Conservation (phyloP, 176 grass and related monocot species). For the Carex scoparia region DNA sequence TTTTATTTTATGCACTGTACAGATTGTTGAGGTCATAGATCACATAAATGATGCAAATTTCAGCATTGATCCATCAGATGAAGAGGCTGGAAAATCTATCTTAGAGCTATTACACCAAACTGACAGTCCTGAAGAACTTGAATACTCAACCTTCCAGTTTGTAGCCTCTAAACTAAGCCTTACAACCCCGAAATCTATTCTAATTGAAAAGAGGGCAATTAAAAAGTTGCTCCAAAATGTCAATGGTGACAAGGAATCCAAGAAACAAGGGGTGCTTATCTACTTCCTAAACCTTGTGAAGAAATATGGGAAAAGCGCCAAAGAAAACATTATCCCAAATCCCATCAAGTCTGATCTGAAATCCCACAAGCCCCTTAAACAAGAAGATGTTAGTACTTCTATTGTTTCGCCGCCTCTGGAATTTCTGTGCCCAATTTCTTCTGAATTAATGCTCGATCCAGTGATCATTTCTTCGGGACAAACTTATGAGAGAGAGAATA, state of each 20-base stretch:
- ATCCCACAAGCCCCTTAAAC: slow-evolving; percentile 19
- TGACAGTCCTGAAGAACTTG: slow-evolving; percentile 58
- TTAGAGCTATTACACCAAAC: slow-evolving; percentile 53
- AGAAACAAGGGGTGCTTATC: slow-evolving; percentile 61
- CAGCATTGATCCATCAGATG: slow-evolving; percentile 55
- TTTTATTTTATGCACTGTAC: slow-evolving; percentile 21
- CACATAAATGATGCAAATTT: slow-evolving; percentile 66
- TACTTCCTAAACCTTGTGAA: slow-evolving; percentile 57
- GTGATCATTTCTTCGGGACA: slow-evolving; percentile 89
- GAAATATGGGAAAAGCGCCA: slow-evolving; percentile 66
- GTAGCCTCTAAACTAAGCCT: slow-evolving; percentile 74
- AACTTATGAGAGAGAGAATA: slow-evolving; percentile 83
- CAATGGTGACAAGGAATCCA: slow-evolving; percentile 38
- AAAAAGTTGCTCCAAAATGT: slow-evolving; percentile 59
- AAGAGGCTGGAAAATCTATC: slow-evolving; percentile 68
- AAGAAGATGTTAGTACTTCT: slow-evolving; percentile 15
- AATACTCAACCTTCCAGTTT: slow-evolving; percentile 55
- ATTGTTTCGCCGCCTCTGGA: slow-evolving; percentile 49
- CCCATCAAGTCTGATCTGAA: slow-evolving; percentile 30
- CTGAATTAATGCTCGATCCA: slow-evolving; percentile 77
- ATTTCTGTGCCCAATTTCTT: slow-evolving; percentile 88
- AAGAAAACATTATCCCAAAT: slow-evolving; percentile 33
- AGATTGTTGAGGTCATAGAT: slow-evolving; percentile 70
- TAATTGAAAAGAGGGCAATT: slow-evolving; percentile 83
- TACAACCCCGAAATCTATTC: slow-evolving; percentile 70